Evolutionary conservation across 2,329 filamentous ascomycete genomes (phyloP).

Genomic region (Fusarium veterinarium): DNA sequence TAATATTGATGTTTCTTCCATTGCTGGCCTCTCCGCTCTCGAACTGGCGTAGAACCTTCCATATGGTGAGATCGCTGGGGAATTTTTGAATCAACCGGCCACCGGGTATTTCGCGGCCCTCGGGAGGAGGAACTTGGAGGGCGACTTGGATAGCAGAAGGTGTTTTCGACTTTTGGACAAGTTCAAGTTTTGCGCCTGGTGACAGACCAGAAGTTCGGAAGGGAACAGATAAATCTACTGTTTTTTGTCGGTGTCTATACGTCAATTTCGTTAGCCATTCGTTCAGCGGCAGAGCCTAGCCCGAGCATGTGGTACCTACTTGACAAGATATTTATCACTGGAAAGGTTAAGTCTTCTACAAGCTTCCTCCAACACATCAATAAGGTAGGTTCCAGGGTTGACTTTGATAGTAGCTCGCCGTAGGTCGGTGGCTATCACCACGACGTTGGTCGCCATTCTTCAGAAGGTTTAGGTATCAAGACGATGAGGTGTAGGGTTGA

Average conservation of each 20-base stretch:
- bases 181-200: conserved; percentile 90
- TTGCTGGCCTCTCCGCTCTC: conserved; percentile 78
- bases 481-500: not conserved
- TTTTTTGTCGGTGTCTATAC: conserved; percentile 82
- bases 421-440: conserved; percentile 84
- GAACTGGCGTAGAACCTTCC: conserved; percentile 90
- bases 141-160: conserved; percentile 88
- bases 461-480: not conserved
- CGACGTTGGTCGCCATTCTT: conserved; percentile 85
- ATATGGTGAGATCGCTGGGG: conserved; percentile 86
- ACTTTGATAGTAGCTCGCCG: conserved; percentile 86
- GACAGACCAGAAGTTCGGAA: conserved; percentile 85
- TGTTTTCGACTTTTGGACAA: conserved; percentile 87
- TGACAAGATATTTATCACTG: conserved; percentile 81
- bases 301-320: conserved; percentile 62
- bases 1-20: conserved; percentile 79
- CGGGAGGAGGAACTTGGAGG: conserved; percentile 82
- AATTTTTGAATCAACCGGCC: conserved; percentile 85
- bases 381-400: conserved; percentile 80
- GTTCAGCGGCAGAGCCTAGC: not conserved
- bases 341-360: conserved; percentile 83
- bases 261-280: not conserved
- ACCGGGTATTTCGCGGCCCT: conserved; percentile 70
- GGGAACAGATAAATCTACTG: conserved; percentile 84
- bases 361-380: conserved; percentile 87